phyloP scores from a whole-genome alignment of 345 rosid genomes.

The Boechera stricta region DNA sequence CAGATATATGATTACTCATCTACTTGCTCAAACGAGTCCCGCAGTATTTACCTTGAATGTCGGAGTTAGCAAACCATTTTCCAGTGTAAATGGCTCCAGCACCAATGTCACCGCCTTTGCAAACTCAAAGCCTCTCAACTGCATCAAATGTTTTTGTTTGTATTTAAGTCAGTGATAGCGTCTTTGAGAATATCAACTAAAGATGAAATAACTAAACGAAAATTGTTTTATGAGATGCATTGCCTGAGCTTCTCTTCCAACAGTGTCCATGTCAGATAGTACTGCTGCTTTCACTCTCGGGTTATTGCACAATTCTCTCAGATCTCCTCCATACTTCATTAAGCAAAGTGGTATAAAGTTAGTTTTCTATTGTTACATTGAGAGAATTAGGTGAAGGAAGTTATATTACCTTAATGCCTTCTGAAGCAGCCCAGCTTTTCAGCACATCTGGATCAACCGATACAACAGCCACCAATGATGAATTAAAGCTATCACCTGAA shows the following conservation, averaged over 20 bases:
- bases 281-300: constrained; percentile 78
- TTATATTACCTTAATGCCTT: constrained; percentile 76
- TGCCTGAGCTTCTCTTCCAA: constrained; percentile 94
- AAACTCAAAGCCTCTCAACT: constrained; percentile 87
- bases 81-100: constrained; percentile 75
- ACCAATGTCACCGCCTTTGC: constrained; percentile 92
- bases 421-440: constrained; percentile 83
- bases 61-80: constrained; percentile 90
- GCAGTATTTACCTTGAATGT: constrained; percentile 73
- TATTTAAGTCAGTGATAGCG: constrained; percentile 7
- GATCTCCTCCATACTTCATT: constrained; percentile 63
- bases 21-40: constrained; percentile 22
- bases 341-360: constrained; percentile 9
- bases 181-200: not conserved
- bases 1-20: not conserved
- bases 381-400: constrained; percentile 12
- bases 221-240: constrained; percentile 33
- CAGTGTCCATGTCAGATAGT: constrained; percentile 76
- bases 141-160: constrained; percentile 4
- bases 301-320: constrained; percentile 72
- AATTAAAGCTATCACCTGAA: constrained; percentile 94
- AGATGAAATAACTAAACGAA: not conserved
- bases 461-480: constrained; percentile 83
- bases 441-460: constrained; percentile 82
- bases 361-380: constrained; percentile 14